Evolutionary conservation across 73 alveolate species (phyloP).

Genomic region (Tetrahymena elliotti): DNA sequence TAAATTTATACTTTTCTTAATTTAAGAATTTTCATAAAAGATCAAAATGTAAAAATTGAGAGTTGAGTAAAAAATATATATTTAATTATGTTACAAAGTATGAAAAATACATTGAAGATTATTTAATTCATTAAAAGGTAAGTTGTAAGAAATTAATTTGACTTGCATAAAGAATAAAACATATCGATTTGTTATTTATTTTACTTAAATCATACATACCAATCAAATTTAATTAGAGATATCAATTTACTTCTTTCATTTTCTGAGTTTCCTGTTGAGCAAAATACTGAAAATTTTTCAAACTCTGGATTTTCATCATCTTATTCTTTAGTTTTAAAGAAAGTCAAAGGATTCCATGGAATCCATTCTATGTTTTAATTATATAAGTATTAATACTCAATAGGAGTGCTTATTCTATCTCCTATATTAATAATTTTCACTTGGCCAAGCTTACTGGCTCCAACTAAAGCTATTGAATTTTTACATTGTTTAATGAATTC

Average conservation of each 20-base stretch:
- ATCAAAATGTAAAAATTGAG: too few species aligned
- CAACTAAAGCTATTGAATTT: background rate
- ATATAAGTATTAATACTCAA: background rate
- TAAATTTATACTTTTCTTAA: too few species aligned
- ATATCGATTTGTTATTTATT: too few species aligned
- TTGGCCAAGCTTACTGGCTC: background rate
- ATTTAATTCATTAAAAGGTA: too few species aligned
- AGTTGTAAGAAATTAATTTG: too few species aligned
- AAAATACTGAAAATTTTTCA: background rate
- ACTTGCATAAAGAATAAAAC: too few species aligned
- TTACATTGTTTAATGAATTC: background rate
- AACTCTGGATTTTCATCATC: background rate
- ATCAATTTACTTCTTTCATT: background rate
- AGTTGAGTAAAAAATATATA: too few species aligned
- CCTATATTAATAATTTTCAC: background rate
- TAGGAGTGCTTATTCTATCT: background rate
- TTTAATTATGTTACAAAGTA: too few species aligned
- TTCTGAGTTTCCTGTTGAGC: background rate
- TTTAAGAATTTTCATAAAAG: too few species aligned
- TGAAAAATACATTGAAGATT: too few species aligned
- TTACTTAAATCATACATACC: background rate
- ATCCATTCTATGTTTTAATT: background rate
- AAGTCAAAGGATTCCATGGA: background rate
- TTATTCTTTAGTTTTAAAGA: background rate
- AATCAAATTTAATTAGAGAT: background rate